Base-by-base conservation (phyloP, 805 yeast species). In the Metschnikowia gruessii region DNA sequence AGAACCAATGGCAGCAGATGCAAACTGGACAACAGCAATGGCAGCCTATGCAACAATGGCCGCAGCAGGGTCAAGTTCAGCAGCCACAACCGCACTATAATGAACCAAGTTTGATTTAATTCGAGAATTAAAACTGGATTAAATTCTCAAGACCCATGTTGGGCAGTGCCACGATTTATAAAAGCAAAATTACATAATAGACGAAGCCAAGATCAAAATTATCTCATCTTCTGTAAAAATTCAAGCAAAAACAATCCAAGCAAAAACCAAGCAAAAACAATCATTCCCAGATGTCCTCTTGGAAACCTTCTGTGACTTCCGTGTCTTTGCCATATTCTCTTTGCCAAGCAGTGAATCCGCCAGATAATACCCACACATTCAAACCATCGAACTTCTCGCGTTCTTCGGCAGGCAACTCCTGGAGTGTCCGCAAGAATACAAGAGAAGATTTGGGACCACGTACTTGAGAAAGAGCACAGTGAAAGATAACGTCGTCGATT, bases 341-440 rank as follows among this genome's bases (percentile, higher is more conserved):
- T 54, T 87, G 96, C 98, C 98, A 92, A 44, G 75, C 75, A 33
- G 77, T 79, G 64, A 92, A 94, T 0, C 99, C 98, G 3, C 96
- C 97, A 50, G 76, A 66, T 30, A 94, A 68, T 2, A 92, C 83
- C 75, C 81, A 85, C 2, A 92, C 80, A 28, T 75, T 68, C 47
- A 80, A 73, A 6, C 64, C 58, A 2, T 66, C 62, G 42, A 49
- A 57, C 21, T 59, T 60, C 17, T 50, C 45, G 8, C 56, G 43
- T 17, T 60, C 58, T 3, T 58, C 56, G 18, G 58, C 65, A 2
- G 56, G 56, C 13, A 65, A 42, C 11, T 67, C 72, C 37, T 65
- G 62, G 12, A 77, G 66, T 52, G 72, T 71, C 46, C 83, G 64
- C 52, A 74, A 58, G 56, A 85, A 85, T 56, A 70, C 72, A 65